Evolutionary conservation across 1,284 basidiomycete genomes (phyloP), one percentile per base, ranked within the genome.

Genomic region (Schizopora paradoxa): DNA sequence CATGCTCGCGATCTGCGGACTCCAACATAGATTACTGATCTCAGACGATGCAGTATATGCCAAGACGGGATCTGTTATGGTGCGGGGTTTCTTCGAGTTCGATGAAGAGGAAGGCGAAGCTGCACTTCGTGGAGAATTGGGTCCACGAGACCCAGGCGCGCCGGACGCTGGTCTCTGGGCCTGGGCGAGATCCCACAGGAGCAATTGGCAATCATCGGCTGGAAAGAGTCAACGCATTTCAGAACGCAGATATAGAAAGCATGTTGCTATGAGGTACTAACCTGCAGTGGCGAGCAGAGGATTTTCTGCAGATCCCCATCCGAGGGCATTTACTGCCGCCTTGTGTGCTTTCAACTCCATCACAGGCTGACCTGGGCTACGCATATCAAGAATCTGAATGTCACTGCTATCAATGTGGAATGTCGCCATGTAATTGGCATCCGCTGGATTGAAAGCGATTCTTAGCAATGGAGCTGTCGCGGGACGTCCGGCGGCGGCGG

Each of bases 341-440:
- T 75, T 75, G 61, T 96, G 93, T 7, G 78, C 91, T 52, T 81
- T 76, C 13, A 96, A 70, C 62, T 96, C 92, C 59, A 93, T 86
- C 4, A 96, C 91, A 0, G 94, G 92, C 53, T 89, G 82, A 0
- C 94, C 94, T 0, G 93, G 93, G 63, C 82, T 88, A 37, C 93
- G 78, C 86, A 96, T 95, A 60, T 97, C 93, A 49, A 97, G 70
- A 28, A 97, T 89, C 60, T 95, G 86, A 3, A 95, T 76, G 55
- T 91, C 85, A 18, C 74, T 66, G 41, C 88, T 88, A 59, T 95
- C 91, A 76, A 91, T 84, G 56, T 91, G 89, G 67, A 89, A 96
- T 2, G 87, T 92, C n/a, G 88, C 88, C 77, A 93, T 88, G 57
- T 91, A 95, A 64, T 91, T 89, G 8, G 86, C 82, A 62, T 91